Conservation (phyloP, 2,329 filamentous ascomycete species). For the Aspergillus glaucus region DNA sequence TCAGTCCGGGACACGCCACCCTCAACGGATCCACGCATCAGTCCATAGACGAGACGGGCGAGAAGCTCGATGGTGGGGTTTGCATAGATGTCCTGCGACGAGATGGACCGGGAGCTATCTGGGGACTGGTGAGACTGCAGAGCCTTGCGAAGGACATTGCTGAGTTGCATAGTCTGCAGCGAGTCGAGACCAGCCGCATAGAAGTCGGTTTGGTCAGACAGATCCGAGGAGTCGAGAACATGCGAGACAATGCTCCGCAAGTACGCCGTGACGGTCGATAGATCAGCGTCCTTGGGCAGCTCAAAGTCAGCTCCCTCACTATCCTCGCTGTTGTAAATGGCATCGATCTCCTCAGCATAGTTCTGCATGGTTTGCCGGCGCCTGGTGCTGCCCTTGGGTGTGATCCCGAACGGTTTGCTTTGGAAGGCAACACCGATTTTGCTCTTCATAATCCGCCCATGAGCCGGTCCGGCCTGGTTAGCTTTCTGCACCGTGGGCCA, state of each 20-base stretch:
- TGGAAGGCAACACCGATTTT: conserved; percentile 38
- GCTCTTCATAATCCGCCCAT: conserved; percentile 39
- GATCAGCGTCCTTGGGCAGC: background rate
- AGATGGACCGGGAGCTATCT: background rate
- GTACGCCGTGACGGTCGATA: background rate
- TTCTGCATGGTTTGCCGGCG: conserved; percentile 34
- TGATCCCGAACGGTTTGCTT: conserved; percentile 40
- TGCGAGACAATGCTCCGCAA: background rate
- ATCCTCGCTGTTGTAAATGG: conserved; percentile 30
- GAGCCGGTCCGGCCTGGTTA: conserved; percentile 36
- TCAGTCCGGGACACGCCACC: background rate
- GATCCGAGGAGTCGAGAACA: background rate
- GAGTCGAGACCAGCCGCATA: conserved; percentile 18
- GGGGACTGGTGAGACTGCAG: background rate
- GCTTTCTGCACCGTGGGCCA: conserved; percentile 42
- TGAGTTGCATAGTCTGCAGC: conserved; percentile 13
- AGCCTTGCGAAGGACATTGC: conserved; percentile 9
- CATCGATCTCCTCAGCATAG: conserved; percentile 44
- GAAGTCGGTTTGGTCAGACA: conserved; percentile 11
- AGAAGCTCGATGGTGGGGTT: background rate
- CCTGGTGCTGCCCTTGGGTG: conserved; percentile 44
- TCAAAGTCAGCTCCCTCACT: background rate
- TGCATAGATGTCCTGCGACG: background rate
- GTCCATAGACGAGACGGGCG: background rate
- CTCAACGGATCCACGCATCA: background rate